Evolutionary conservation across 2,329 filamentous ascomycete species (phyloP).

Genomic region (Fusarium temperatum): DNA sequence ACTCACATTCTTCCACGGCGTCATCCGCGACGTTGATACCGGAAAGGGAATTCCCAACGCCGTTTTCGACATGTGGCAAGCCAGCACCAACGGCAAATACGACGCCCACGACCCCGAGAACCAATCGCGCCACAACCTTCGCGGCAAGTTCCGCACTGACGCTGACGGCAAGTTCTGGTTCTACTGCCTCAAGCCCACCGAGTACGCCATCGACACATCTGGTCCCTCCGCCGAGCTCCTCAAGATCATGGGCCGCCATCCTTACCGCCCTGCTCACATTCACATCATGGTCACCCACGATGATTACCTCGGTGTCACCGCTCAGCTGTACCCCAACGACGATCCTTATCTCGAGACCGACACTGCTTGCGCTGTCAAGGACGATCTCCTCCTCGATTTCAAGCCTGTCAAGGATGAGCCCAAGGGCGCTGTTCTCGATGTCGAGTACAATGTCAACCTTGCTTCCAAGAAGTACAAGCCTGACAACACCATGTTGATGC

Average conservation of each 20-base stretch:
- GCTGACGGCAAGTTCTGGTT: slow-evolving; percentile 75
- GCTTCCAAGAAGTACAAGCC: slow-evolving; percentile 57
- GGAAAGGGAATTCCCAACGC: slow-evolving; percentile 72
- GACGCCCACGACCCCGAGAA: slow-evolving; percentile 78
- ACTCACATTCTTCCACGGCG: slow-evolving; percentile 74
- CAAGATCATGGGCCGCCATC: slow-evolving; percentile 57
- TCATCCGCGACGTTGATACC: slow-evolving; percentile 70
- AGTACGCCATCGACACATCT: slow-evolving; percentile 75
- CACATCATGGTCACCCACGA: slow-evolving; percentile 66
- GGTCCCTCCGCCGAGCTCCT: slow-evolving; percentile 57
- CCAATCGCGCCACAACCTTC: slow-evolving; percentile 77
- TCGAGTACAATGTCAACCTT: slow-evolving; percentile 56
- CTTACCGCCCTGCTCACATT: slow-evolving; percentile 60
- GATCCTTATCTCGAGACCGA: slow-evolving; percentile 68
- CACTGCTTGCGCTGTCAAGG: slow-evolving; percentile 63
- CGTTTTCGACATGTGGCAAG: slow-evolving; percentile 83
- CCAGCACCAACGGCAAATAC: slow-evolving; percentile 78
- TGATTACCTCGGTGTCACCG: slow-evolving; percentile 77
- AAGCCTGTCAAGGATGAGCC: slow-evolving; percentile 53
- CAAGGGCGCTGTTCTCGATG: slow-evolving; percentile 49
- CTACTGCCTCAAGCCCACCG: slow-evolving; percentile 79
- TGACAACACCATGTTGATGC: slow-evolving; percentile 38
- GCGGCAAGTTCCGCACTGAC: slow-evolving; percentile 78
- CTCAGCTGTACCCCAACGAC: slow-evolving; percentile 78
- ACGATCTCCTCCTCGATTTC: slow-evolving; percentile 61